Evolutionary conservation across 2,329 filamentous ascomycete species (phyloP).

Genomic region (Colletotrichum godetiae): DNA sequence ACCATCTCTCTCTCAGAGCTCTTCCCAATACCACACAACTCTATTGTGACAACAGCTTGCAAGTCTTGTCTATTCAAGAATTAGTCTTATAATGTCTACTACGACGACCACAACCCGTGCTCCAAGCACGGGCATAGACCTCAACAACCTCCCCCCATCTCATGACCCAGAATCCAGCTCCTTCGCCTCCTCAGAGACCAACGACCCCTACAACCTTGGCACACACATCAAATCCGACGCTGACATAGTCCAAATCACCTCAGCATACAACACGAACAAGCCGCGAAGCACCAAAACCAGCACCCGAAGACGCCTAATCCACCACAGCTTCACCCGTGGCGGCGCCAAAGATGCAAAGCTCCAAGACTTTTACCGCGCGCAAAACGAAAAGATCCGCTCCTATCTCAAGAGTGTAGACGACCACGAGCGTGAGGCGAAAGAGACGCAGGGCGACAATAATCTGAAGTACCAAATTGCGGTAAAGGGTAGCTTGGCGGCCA

Average conservation of each 20-base stretch:
- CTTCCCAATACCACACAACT: too few species aligned
- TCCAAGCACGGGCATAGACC: slow-evolving; percentile 17
- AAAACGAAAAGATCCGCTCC: slow-evolving; percentile 94
- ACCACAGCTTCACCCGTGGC: slow-evolving; percentile 37
- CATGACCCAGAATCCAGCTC: slow-evolving; percentile 34
- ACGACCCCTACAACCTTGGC: slow-evolving; percentile 85
- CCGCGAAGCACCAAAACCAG: not conserved
- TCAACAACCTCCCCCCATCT: not conserved
- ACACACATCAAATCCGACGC: slow-evolving; percentile 80
- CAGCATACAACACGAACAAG: slow-evolving; percentile 80
- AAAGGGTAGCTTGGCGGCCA: slow-evolving; percentile 80
- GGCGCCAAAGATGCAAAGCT: slow-evolving; percentile 64
- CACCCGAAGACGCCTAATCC: slow-evolving; percentile 71
- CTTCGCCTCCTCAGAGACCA: slow-evolving; percentile 42
- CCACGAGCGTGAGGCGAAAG: slow-evolving; percentile 83
- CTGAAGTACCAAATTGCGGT: slow-evolving; percentile 77
- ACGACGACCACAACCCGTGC: not conserved
- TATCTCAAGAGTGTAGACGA: slow-evolving; percentile 94
- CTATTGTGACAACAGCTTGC: not conserved
- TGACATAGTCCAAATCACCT: slow-evolving; percentile 69
- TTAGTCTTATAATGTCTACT: not conserved
- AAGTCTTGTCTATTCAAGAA: accelerated
- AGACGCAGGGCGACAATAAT: slow-evolving; percentile 84
- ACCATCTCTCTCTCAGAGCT: not conserved
- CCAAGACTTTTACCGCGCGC: slow-evolving; percentile 85